phyloP scores from a whole-genome alignment of 345 rosid genomes.

The Microcos paniculata region DNA sequence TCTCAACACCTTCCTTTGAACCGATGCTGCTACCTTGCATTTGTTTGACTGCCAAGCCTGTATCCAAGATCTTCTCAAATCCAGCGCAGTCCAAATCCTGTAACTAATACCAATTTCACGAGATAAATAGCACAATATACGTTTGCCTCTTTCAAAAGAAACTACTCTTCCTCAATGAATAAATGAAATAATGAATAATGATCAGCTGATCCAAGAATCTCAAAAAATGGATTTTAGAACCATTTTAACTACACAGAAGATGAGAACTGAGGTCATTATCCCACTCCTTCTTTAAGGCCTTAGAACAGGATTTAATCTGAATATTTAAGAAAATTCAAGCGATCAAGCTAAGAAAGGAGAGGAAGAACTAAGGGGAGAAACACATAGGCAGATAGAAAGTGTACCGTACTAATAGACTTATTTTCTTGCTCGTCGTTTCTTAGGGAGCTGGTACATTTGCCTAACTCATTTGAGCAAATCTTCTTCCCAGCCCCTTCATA shows the following conservation, averaged over 20 bases:
- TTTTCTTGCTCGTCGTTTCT: constrained; percentile 16
- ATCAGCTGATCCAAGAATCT: neutral
- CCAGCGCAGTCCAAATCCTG: constrained; percentile 20
- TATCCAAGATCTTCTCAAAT: constrained; percentile 6
- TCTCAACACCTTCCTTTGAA: constrained; percentile 4
- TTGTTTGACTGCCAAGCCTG: constrained; percentile 14
- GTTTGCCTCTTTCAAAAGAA: neutral
- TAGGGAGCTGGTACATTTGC: neutral
- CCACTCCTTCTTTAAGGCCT: neutral
- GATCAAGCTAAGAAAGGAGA: neutral
- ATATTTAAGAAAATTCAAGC: neutral
- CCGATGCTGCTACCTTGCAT: neutral
- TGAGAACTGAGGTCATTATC: neutral
- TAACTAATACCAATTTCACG: constrained; percentile 1
- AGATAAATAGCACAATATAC: neutral
- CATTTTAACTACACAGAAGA: neutral
- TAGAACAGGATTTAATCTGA: neutral
- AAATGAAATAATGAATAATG: neutral
- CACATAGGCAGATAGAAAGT: neutral
- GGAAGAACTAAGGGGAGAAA: neutral
- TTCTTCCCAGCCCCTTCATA: constrained; percentile 23
- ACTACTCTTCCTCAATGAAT: neutral
- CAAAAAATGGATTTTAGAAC: neutral
- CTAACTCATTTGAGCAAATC: constrained; percentile 17
- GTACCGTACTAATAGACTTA: constrained; percentile 18